phyloP scores from a whole-genome alignment of 495 filamentous ascomycete species.

The Xylaria venustula region DNA sequence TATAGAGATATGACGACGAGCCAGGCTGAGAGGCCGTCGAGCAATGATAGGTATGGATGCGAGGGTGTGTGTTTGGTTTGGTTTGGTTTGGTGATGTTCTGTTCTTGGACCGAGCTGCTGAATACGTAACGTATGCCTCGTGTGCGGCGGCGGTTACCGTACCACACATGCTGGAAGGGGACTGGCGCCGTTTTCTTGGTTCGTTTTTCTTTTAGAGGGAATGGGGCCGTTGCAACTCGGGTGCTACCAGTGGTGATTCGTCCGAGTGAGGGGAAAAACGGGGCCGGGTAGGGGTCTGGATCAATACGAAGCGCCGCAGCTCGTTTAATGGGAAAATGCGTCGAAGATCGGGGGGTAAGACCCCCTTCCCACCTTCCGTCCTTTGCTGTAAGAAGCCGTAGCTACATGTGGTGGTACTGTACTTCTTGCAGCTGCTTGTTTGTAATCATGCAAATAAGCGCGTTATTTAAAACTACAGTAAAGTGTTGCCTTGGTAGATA shows the following conservation, averaged over 20 bases:
- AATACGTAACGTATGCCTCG: not conserved
- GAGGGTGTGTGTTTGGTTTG: too few species aligned
- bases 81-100: too few species aligned
- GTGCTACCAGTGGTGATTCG: not conserved
- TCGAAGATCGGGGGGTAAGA: not conserved
- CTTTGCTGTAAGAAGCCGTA: too few species aligned
- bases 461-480: not conserved
- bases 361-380: not conserved
- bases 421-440: too few species aligned
- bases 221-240: not conserved
- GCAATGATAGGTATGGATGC: too few species aligned
- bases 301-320: conserved; percentile 9
- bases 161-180: not conserved
- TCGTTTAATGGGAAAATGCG: not conserved
- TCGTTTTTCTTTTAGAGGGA: not conserved
- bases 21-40: not conserved
- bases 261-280: not conserved
- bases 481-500: too few species aligned
- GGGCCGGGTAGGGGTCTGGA: not conserved
- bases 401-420: too few species aligned
- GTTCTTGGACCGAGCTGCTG: too few species aligned
- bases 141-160: not conserved
- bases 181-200: not conserved
- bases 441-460: too few species aligned
- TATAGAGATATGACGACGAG: too few species aligned